Evolutionary conservation across 805 yeast genomes (phyloP), one percentile per base, ranked within the genome.

Genomic region (Ogataea wickerhamii): DNA sequence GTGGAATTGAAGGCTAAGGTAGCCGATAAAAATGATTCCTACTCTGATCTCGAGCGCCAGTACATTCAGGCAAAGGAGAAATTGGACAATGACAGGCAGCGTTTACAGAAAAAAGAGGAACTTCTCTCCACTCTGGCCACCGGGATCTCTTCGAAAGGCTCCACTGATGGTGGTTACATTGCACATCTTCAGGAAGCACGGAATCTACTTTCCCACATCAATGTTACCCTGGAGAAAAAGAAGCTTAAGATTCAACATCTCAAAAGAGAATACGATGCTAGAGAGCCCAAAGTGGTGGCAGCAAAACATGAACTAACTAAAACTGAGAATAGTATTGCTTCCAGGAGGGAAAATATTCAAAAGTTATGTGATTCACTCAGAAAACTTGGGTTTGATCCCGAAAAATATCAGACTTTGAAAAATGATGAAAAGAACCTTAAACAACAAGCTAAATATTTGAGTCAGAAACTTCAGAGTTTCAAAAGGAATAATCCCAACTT

Each of bases 131-230:
- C 94, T 0, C 67, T 89, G 28, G 79, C 88, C 0, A 87, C 96
- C 0, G 96, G 97, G 51, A 80, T 89, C n/a, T 84, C 96, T 0
- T 76, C 94, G 0, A 80, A 76, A 42, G 96, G 94, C 38, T 71
- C 80, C 0, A 66, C 80, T 0, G 82, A 80, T 51, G 80, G 84
- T 23, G 96, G 96, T 6, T 89, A 86, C 59, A 64, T 71, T 44
- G 72, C 80, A 2, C 95, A 87, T 51, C 61, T 88, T 28, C 75
- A 76, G 40, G 78, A 76, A 32, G 78, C 77, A 6, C 82, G 81
- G 48, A 71, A 71, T 18, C 69, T 66, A 27, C 57, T 80, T 5
- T 73, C 79, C 32, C 71, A 74, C 16, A 63, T 77, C 1, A 70
- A 71, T 23, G 78, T 82, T 3, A 51, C 67, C 18, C 71, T 80